Percentiles rank a stretch among this genome's conserved stretches.
Evolutionary conservation across 2,329 filamentous ascomycete species (phyloP).

Genomic region (Lachnellula subtilissima): DNA sequence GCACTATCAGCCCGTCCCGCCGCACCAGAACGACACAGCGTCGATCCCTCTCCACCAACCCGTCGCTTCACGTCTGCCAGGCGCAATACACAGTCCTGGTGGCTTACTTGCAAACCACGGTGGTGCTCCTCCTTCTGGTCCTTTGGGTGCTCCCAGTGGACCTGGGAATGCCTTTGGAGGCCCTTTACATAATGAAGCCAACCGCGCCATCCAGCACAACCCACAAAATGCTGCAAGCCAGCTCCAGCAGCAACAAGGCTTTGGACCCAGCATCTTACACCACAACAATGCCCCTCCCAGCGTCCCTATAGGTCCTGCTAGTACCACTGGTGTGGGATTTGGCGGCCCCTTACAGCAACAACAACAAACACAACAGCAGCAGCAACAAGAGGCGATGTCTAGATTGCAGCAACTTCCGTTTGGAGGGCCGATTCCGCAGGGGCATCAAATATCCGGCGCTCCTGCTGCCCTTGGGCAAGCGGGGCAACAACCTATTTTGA

Average conservation of each 20-base stretch:
- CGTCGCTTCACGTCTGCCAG: constrained; percentile 74
- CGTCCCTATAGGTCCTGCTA: constrained; percentile 52
- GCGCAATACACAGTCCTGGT: constrained; percentile 86
- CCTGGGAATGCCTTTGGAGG: constrained; percentile 46
- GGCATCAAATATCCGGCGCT: constrained; percentile 30
- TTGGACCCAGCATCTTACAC: constrained; percentile 41
- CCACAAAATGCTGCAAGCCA: constrained; percentile 38
- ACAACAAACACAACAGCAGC: constrained; percentile 35
- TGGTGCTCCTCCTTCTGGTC: constrained; percentile 50
- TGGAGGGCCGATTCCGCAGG: constrained; percentile 37
- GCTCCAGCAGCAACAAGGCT: constrained; percentile 54
- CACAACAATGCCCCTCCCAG: constrained; percentile 47
- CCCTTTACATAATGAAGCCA: constrained; percentile 49
- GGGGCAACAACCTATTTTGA: constrained; percentile 76
- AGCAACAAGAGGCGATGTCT: constrained; percentile 41
- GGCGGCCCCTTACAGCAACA: constrained; percentile 51
- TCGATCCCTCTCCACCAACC: constrained; percentile 93
- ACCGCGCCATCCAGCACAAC: constrained; percentile 48
- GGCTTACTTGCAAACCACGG: constrained; percentile 76
- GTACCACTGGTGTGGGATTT: constrained; percentile 60
- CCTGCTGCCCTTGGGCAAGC: constrained; percentile 59
- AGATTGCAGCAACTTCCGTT: constrained; percentile 61
- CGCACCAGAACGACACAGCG: constrained; percentile 81
- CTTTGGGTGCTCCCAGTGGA: constrained; percentile 34
- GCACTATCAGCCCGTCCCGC: constrained; percentile 59